phyloP scores from a whole-genome alignment of 1,284 basidiomycete genomes.

The Thecaphora frezii region DNA sequence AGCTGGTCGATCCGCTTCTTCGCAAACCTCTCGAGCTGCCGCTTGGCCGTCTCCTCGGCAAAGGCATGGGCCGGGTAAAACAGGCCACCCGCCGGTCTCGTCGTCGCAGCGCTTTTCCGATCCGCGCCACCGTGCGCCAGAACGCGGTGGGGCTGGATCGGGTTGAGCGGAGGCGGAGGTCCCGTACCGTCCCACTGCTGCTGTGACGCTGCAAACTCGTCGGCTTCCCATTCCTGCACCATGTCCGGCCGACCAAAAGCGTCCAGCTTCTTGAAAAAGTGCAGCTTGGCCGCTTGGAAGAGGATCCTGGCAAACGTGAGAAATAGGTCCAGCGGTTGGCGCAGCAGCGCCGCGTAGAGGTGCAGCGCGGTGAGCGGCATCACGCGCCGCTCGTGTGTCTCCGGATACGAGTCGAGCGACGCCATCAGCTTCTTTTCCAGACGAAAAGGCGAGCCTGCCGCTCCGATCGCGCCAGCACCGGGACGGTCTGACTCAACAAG shows the following conservation, averaged over 20 bases:
- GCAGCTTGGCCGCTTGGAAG: slow-evolving; percentile 69
- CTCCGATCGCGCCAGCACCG: no score
- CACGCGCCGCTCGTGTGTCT: slow-evolving; percentile 3
- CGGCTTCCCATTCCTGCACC: slow-evolving; percentile 23
- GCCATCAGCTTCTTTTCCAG: slow-evolving; percentile 63
- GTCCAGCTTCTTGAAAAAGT: slow-evolving; percentile 68
- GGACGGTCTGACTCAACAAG: no score
- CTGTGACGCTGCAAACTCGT: neutral
- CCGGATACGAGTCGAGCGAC: slow-evolving; percentile 62
- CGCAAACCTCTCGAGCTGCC: slow-evolving; percentile 4
- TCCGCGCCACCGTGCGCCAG: neutral
- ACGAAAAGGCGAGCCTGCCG: neutral
- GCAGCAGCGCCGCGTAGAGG: slow-evolving; percentile 63
- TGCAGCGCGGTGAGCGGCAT: slow-evolving; percentile 62
- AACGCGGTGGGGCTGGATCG: slow-evolving; percentile 26
- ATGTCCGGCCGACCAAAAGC: slow-evolving; percentile 70
- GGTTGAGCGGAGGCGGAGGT: slow-evolving; percentile 27
- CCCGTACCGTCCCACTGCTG: slow-evolving; percentile 16
- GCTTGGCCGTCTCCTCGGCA: slow-evolving; percentile 14
- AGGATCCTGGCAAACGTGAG: slow-evolving; percentile 69
- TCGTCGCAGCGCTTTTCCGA: neutral
- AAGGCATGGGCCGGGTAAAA: slow-evolving; percentile 17
- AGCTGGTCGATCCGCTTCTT: slow-evolving; percentile 9
- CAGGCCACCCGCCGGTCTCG: slow-evolving; percentile 7
- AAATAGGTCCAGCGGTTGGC: slow-evolving; percentile 66